Conservation (phyloP, 2,329 filamentous ascomycete species). For the Xylariaceae sp. region DNA sequence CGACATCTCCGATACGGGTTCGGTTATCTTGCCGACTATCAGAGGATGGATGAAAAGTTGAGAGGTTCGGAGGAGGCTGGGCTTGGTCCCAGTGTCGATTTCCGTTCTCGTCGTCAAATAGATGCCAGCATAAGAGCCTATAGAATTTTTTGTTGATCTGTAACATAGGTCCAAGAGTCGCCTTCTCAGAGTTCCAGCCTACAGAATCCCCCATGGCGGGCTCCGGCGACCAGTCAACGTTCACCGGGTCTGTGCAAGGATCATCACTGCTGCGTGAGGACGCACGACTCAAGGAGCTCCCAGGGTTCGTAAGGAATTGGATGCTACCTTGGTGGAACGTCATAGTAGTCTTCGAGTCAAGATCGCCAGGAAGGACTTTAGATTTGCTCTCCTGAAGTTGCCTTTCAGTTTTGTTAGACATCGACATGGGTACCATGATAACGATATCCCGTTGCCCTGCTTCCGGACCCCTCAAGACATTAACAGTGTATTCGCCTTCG, state of each 20-base stretch:
- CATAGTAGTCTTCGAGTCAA: conserved; percentile 14
- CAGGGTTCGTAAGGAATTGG: not conserved
- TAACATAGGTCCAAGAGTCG: conserved; percentile 49
- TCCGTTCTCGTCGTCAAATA: conserved; percentile 43
- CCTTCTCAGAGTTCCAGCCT: conserved; percentile 44
- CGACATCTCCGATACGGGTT: conserved; percentile 43
- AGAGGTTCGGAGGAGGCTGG: not conserved
- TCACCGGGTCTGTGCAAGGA: conserved; percentile 32
- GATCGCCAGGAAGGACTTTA: conserved; percentile 9
- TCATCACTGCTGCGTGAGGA: not conserved
- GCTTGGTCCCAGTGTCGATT: conserved; percentile 25
- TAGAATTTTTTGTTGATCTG: conserved; percentile 43
- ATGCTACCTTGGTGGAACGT: conserved; percentile 1
- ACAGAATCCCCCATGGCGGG: conserved; percentile 53
- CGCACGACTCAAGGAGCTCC: not conserved
- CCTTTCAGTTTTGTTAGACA: not conserved
- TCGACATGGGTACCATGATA: conserved; percentile 15
- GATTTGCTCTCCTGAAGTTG: conserved; percentile 14
- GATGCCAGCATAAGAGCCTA: conserved; percentile 51
- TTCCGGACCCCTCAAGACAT: conserved; percentile 12
- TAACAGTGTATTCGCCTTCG: conserved; percentile 23
- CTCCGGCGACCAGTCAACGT: conserved; percentile 47
- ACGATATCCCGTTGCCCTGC: conserved; percentile 21
- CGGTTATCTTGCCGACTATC: conserved; percentile 42
- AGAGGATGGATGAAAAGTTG: conserved; percentile 43